These are phyloP conservation scores for Solanum neorickii DNA, from an alignment of 257 asterid genomes.

Conservation along the genomic window DNA sequence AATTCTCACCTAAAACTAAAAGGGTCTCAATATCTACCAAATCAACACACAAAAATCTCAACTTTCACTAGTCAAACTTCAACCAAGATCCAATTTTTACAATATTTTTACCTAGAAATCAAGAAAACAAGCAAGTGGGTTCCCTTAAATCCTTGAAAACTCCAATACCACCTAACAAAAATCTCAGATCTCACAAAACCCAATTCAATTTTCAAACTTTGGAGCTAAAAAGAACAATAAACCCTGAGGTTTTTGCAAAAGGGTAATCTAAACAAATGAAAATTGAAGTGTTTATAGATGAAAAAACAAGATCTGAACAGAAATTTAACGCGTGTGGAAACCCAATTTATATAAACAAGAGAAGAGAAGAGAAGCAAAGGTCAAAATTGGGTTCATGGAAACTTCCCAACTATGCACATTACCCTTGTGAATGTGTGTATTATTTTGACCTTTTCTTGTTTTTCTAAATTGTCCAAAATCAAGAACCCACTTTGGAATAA, in stretches of 20 bases:
- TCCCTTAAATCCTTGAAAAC: background rate
- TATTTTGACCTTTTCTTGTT: background rate
- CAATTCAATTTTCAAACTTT: background rate
- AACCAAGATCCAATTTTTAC: slow-evolving; percentile 11
- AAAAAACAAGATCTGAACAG: background rate
- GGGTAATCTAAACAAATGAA: background rate
- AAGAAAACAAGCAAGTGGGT: slow-evolving; percentile 2
- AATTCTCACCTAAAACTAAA: background rate
- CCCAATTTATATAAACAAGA: background rate
- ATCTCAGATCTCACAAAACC: slow-evolving; percentile 9
- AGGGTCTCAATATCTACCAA: background rate
- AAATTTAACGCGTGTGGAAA: background rate
- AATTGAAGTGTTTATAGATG: background rate
- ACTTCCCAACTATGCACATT: background rate
- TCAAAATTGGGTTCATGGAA: background rate
- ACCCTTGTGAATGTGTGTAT: background rate
- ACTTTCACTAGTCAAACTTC: slow-evolving; percentile 7
- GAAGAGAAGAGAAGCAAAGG: background rate
- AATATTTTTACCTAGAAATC: background rate
- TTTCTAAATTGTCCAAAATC: background rate
- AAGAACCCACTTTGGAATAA: background rate
- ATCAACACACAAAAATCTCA: background rate
- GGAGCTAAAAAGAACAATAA: background rate
- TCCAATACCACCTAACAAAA: background rate
- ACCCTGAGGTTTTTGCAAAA: background rate